Evolutionary conservation across 2,329 filamentous ascomycete genomes (phyloP), one percentile per base, ranked within the genome.

Genomic region (Penicillium janthinellum): DNA sequence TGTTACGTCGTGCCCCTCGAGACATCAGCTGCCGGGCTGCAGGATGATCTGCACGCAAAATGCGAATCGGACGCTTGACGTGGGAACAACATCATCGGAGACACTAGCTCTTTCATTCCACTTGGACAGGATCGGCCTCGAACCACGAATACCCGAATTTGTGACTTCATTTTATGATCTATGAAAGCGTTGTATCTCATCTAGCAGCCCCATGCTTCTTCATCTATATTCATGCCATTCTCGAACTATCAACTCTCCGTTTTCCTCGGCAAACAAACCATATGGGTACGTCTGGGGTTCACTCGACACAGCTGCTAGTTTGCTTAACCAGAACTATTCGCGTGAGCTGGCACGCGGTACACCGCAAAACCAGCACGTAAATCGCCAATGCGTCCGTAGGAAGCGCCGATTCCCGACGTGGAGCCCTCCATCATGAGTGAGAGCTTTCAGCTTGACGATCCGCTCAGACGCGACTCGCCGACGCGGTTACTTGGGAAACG

Each of bases 401-500:
- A 37, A 49, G 60, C 56, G 61, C 51, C 50, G 62, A 59, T 61
- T 67, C 57, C 64, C 60, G 60, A 52, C 55, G 59, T 68, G 67
- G 67, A 64, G 60, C 64, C 63, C 50, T 62, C 58, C 61, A 64
- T 64, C 63, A 63, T 57, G 58, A 22, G 22, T 57, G 58, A 22
- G 22, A 22, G 22, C 22, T 22, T 50, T 10, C 39, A 56, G 42
- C 54, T 55, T 55, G 65, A 63, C 34, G 60, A 64, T 63, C 64
- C 60, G 56, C 34, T 25, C 35, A 59, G 64, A 65, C 61, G 66
- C 61, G 61, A 49, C 66, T 61, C 41, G 49, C 50, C 57, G 56
- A 67, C 67, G 64, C 68, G 68, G 68, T 70, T 70, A 69, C 68
- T 70, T 66, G 49, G 68, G 68, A 66, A 69, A 70, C 68, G 65